Conservation (phyloP, 345 rosid species). For the Brassica napus region DNA sequence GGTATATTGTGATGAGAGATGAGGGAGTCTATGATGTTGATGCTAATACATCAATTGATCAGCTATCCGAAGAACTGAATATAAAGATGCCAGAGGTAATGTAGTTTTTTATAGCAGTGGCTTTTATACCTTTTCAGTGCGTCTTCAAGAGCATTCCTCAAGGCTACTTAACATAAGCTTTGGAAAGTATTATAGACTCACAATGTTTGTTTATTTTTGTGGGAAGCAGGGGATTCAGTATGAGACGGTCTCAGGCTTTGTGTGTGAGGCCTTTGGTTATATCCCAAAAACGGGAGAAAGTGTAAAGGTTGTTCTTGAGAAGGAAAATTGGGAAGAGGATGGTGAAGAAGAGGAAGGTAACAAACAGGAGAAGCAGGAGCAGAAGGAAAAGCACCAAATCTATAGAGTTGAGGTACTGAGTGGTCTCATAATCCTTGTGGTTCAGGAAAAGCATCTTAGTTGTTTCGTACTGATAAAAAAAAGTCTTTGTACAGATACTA, state of each 20-base stretch:
- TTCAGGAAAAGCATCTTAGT: background rate
- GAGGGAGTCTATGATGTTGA: conserved; percentile 94
- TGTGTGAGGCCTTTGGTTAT: conserved; percentile 97
- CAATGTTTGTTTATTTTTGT: conserved; percentile 1
- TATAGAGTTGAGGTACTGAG: conserved; percentile 80
- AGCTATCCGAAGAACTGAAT: conserved; percentile 87
- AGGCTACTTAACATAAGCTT: background rate
- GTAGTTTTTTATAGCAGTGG: background rate
- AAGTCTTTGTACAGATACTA: conserved; percentile 59
- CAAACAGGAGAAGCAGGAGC: conserved; percentile 62
- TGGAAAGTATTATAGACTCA: background rate
- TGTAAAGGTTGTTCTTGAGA: conserved; percentile 73
- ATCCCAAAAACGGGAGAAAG: conserved; percentile 97
- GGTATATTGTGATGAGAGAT: conserved; percentile 94
- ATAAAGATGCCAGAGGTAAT: conserved; percentile 97
- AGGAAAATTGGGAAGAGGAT: conserved; percentile 73
- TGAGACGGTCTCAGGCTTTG: conserved; percentile 95
- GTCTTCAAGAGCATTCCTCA: conserved; percentile 7
- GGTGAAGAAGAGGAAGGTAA: conserved; percentile 58
- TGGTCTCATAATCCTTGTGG: background rate
- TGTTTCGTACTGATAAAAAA: conserved; percentile 6
- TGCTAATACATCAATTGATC: conserved; percentile 97
- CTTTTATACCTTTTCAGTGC: conserved; percentile 12
- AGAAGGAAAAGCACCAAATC: conserved; percentile 66
- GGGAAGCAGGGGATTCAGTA: conserved; percentile 86